Base-by-base conservation (phyloP, 148 eudicot species). In the Camellia granthamiana region DNA sequence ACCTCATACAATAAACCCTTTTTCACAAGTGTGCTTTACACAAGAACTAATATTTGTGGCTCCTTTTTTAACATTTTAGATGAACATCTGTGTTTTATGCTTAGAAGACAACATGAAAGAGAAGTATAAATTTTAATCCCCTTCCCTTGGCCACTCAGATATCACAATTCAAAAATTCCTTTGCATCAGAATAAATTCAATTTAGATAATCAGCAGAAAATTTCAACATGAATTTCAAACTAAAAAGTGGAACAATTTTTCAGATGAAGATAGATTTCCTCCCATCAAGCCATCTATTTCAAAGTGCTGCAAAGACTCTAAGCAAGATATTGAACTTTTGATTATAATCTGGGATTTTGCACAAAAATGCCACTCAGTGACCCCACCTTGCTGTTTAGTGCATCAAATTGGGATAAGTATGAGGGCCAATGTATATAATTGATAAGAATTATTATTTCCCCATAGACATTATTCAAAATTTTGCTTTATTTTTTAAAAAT, bases 351-450 rank as follows among this genome's bases (percentile, higher is more conserved):
- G 52, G 10, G 66, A 41, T 13, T 42, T 44, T 61, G 49, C 68
- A 12, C 68, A 43, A 76, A 63, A 76, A 62, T 62, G 69, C 69
- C 69, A 76, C 54, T 16, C 21, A 14, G 71, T 68, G 19, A 16
- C 19, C 5, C 18, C 21, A 49, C 43, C 44, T 19, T 46, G 9
- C 47, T 16, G 7, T 49, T 49, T 49, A 49, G 6, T 10, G 54
- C 23, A 69, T 69, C 73, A 44, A 69, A 23, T 9, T 69, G 73
- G 54, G 73, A 8, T 16, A 43, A 7, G 3, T 21, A 62, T 13
- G 56, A 77, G 7, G 2, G 43, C 58, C 19, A 46, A 76, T 9
- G 49, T 9, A 14, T 30, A 13, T 49, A 65, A 14, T 51, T 23
- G 13, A 77, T 52, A 54, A 47, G 3, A 73, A 15, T n/a, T 16